A percentile compares a stretch with the other conserved stretches of the same genome.
phyloP scores from a whole-genome alignment of 441 rosid species.

The Aquilaria agallochum region DNA sequence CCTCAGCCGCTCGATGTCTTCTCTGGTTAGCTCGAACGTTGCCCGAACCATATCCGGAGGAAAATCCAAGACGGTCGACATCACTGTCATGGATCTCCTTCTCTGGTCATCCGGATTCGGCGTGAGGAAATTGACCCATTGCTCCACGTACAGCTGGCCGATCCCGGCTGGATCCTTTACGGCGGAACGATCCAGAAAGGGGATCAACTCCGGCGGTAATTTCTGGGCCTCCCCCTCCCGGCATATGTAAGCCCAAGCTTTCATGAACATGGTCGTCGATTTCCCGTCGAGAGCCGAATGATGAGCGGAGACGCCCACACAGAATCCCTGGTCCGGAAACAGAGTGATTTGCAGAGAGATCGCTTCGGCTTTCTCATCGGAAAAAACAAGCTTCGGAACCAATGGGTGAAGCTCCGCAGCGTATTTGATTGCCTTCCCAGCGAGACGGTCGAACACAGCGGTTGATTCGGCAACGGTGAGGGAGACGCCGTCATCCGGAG shows the following conservation, averaged over 20 bases:
- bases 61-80: neutral
- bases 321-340: conserved; percentile 11
- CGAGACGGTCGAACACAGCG: conserved; percentile 1
- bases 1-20: conserved; percentile 19
- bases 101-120: conserved; percentile 5
- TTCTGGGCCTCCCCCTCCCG: neutral
- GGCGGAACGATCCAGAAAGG: neutral
- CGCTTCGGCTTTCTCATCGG: neutral
- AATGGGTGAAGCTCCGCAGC: conserved; percentile 10
- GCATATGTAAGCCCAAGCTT: conserved; percentile 16
- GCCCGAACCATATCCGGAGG: conserved; percentile 16
- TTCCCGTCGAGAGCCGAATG: conserved; percentile 12
- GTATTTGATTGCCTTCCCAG: neutral
- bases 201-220: neutral
- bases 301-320: neutral
- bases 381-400: neutral
- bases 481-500: conserved; percentile 9
- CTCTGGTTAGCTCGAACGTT: conserved; percentile 8
- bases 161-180: conserved; percentile 4
- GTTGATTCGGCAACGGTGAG: conserved; percentile 5
- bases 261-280: conserved; percentile 4
- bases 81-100: conserved; percentile 14
- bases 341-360: conserved; percentile 14
- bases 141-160: neutral
- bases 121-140: neutral